These are phyloP conservation scores for Amanita fuliginea DNA, from an alignment of 768 basidiomycete genomes.

Conservation along the genomic window DNA sequence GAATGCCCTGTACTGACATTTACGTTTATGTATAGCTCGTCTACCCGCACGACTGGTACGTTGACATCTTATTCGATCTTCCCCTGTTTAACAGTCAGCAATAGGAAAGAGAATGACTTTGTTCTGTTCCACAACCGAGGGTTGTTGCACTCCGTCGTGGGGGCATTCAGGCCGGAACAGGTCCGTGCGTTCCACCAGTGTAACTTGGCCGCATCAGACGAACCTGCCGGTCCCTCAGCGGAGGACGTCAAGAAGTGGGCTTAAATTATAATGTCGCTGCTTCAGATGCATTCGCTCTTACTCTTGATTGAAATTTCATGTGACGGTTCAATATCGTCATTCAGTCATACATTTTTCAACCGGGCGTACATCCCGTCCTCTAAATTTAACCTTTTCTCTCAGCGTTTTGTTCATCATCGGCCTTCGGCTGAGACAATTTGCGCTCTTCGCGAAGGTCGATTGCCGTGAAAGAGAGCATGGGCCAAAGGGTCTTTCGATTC, in stretches of 20 bases:
- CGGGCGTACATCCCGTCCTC: no score
- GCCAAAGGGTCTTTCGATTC: conserved; percentile 31
- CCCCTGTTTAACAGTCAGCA: neutral
- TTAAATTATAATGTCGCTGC: conserved; percentile 6
- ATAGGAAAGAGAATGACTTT: conserved; percentile 48
- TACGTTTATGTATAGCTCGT: conserved; percentile 37
- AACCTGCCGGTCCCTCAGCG: conserved; percentile 54
- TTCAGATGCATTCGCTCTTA: no score
- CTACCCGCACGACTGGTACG: conserved; percentile 82
- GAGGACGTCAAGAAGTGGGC: conserved; percentile 60
- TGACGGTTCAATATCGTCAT: no score
- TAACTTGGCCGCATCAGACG: conserved; percentile 74
- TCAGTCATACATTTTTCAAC: no score
- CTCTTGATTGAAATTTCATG: no score
- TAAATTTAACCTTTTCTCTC: conserved; percentile 25
- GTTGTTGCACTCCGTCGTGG: conserved; percentile 72
- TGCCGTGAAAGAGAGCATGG: conserved; percentile 40
- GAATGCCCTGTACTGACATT: neutral
- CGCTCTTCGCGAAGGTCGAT: conserved; percentile 48
- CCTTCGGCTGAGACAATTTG: conserved; percentile 45
- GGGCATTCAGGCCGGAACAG: conserved; percentile 56
- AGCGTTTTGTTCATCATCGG: conserved; percentile 39
- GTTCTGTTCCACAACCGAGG: conserved; percentile 85
- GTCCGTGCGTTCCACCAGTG: conserved; percentile 78
- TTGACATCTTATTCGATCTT: neutral